Conservation (phyloP, 805 yeast species). For the Wickerhamomyces chambardii region DNA sequence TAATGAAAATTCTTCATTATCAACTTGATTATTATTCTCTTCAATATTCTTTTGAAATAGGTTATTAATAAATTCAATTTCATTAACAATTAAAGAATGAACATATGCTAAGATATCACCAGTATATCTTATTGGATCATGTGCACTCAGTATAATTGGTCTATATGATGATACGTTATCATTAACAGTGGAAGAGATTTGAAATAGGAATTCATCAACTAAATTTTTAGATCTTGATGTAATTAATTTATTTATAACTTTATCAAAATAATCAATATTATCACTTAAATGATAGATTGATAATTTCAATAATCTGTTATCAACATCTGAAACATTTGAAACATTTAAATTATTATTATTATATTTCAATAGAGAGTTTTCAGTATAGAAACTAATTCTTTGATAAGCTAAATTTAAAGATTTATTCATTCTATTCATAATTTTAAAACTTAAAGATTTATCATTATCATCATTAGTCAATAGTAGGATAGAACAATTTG, state of each 20-base stretch:
- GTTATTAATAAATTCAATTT: conserved; percentile 63
- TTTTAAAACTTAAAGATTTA: conserved; percentile 41
- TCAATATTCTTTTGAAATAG: conserved; percentile 38
- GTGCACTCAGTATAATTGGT: conserved; percentile 58
- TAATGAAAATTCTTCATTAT: conserved; percentile 8
- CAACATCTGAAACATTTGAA: conserved; percentile 3
- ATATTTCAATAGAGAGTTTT: conserved; percentile 18
- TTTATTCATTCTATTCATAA: conserved; percentile 49
- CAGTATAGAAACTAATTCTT: conserved; percentile 36
- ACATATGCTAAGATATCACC: conserved; percentile 87
- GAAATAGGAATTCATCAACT: conserved; percentile 58
- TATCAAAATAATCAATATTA: conserved; percentile 43
- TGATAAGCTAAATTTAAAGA: conserved; percentile 45
- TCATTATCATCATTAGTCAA: conserved; percentile 53
- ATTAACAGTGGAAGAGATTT: conserved; percentile 27
- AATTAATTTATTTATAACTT: conserved; percentile 52
- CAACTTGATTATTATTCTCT: conserved; percentile 19
- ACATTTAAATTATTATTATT: conserved; percentile 6
- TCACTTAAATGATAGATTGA: conserved; percentile 24
- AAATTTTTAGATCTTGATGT: conserved; percentile 60
- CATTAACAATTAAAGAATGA: conserved; percentile 81
- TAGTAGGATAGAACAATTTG: conserved; percentile 61
- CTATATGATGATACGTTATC: conserved; percentile 17
- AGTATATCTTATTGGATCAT: conserved; percentile 73
- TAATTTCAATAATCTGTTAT: conserved; percentile 19